These are phyloP conservation scores for Sicyos baderoa DNA, from an alignment of 306 rosid genomes.

Conservation along the genomic window DNA sequence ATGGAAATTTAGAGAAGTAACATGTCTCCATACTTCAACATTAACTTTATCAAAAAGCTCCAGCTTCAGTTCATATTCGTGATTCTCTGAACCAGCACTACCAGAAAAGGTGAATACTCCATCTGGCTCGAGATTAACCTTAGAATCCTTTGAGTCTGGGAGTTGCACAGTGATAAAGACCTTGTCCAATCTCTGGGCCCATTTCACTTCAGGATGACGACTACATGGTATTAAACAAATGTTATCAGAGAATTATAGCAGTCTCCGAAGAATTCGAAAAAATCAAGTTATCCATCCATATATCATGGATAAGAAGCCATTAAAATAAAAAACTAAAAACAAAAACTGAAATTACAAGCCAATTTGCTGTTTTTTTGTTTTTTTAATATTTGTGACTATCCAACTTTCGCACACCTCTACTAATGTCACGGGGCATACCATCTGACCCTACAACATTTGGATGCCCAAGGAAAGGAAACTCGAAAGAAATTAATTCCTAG, in stretches of 20 bases:
- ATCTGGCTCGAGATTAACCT: conserved; percentile 82
- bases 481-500: too few relatives aligned
- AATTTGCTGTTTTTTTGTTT: too few relatives aligned
- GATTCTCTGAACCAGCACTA: conserved; percentile 61
- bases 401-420: too few relatives aligned
- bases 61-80: conserved; percentile 57
- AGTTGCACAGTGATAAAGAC: conserved; percentile 71
- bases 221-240: conserved; percentile 27
- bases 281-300: neutral
- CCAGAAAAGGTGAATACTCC: conserved; percentile 65
- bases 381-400: too few relatives aligned
- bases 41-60: conserved; percentile 89
- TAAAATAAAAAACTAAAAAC: neutral
- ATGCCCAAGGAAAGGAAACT: too few relatives aligned
- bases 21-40: conserved; percentile 53
- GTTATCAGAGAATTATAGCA: neutral
- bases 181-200: conserved; percentile 95
- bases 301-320: neutral
- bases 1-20: neutral
- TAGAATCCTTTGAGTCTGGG: conserved; percentile 70
- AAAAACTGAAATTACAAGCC: neutral
- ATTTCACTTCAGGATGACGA: conserved; percentile 96
- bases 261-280: neutral
- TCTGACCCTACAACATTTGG: too few relatives aligned
- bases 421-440: too few relatives aligned